A percentile compares a stretch with the other conserved stretches of the same genome.
phyloP scores from a whole-genome alignment of 345 rosid genomes.

The Citrus maxima region DNA sequence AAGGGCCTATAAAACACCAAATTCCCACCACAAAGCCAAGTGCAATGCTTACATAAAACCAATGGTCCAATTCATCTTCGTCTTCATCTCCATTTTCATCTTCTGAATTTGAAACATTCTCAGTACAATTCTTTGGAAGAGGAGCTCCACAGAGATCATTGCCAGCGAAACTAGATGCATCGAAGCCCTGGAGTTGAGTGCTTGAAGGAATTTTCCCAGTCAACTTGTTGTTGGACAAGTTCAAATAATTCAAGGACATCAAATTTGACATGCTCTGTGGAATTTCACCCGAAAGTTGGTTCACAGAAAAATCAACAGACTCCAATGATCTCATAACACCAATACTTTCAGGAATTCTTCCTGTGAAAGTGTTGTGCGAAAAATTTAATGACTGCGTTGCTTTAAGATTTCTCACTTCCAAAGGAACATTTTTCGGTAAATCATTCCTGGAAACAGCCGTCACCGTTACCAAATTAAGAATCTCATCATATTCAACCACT shows the following conservation, averaged over 20 bases:
- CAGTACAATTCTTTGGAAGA: neutral
- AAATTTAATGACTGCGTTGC: conserved; percentile 1
- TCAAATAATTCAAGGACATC: neutral
- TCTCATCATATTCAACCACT: neutral
- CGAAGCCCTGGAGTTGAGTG: neutral
- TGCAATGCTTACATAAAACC: neutral
- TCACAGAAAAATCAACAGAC: neutral
- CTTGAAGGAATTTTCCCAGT: neutral
- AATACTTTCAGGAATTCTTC: neutral
- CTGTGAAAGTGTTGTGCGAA: neutral
- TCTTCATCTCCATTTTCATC: no score
- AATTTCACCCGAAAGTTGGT: conserved; percentile 9
- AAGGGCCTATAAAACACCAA: no score
- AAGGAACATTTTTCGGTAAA: neutral
- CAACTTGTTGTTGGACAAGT: neutral
- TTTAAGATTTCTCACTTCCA: neutral
- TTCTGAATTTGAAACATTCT: neutral
- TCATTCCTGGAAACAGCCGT: neutral
- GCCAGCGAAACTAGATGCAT: neutral
- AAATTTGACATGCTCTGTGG: neutral
- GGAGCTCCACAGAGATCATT: conserved; percentile 10
- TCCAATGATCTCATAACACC: neutral
- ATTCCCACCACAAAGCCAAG: no score
- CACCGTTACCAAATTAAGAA: neutral
- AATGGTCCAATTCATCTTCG: neutral